phyloP scores from a whole-genome alignment of 1,284 basidiomycete genomes.

The Cutaneotrichosporon dermatis region DNA sequence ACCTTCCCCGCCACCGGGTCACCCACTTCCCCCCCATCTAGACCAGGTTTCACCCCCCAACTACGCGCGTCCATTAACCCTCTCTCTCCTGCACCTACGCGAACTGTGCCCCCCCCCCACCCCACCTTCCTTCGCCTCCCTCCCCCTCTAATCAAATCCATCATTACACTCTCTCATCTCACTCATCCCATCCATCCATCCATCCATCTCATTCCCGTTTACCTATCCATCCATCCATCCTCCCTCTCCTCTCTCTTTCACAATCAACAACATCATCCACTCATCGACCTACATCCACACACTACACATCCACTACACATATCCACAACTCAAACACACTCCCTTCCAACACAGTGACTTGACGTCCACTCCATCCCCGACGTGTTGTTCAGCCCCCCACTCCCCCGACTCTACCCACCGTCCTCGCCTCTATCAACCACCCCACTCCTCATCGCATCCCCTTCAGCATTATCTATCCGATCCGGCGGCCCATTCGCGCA shows the following conservation, averaged over 20 bases:
- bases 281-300: not conserved
- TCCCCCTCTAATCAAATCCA: not conserved
- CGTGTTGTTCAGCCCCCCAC: no score
- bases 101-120: not conserved
- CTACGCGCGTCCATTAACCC: no score
- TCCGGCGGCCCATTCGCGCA: not conserved
- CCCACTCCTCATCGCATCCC: not conserved
- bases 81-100: no score
- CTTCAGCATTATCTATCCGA: not conserved
- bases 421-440: not conserved
- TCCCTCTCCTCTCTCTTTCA: not conserved
- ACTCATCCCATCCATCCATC: not conserved
- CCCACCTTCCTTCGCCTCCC: not conserved
- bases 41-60: no score
- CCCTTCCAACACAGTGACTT: no score
- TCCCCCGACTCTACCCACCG: no score
- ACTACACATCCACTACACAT: not conserved
- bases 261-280: not conserved
- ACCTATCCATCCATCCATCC: not conserved
- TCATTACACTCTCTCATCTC: not conserved
- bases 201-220: not conserved
- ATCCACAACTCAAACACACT: no score
- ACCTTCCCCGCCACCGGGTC: no score
- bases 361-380: no score
- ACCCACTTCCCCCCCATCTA: no score